A percentile compares a stretch with the other conserved stretches of the same genome.
These are phyloP conservation scores for Cordyceps farinosa DNA, from an alignment of 2,329 filamentous ascomycete genomes.

Conservation along the genomic window DNA sequence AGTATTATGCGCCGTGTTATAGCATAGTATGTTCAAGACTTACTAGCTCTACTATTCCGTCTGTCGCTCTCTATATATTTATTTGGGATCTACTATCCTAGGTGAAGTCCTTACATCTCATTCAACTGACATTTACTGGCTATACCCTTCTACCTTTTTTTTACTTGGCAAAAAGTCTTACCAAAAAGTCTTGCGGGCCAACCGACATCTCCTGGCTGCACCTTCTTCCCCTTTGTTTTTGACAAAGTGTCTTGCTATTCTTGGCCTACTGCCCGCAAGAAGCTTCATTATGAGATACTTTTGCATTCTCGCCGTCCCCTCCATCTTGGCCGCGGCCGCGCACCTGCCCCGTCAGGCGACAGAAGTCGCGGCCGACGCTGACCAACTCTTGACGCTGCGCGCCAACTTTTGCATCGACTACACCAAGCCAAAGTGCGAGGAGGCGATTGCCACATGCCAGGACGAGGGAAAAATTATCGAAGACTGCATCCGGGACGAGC, in stretches of 20 bases:
- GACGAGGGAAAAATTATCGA: neutral
- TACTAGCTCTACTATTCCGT: neutral
- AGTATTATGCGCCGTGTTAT: neutral
- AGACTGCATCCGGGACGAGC: neutral
- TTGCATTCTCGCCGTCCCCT: neutral
- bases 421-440: neutral
- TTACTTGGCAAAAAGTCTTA: neutral
- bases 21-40: neutral
- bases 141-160: neutral
- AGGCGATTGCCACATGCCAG: neutral
- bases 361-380: neutral
- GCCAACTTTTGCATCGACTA: neutral
- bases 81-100: neutral
- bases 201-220: too few relatives aligned
- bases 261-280: neutral
- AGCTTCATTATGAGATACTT: neutral
- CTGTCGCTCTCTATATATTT: neutral
- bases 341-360: neutral
- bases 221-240: too few relatives aligned
- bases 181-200: too few relatives aligned
- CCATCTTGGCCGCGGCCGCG: neutral
- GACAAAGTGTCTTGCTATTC: neutral
- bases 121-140: neutral
- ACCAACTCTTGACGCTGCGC: neutral
- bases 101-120: neutral